Conservation (phyloP, 192 early-diverging fungal species). For the Thamnidium elegans region DNA sequence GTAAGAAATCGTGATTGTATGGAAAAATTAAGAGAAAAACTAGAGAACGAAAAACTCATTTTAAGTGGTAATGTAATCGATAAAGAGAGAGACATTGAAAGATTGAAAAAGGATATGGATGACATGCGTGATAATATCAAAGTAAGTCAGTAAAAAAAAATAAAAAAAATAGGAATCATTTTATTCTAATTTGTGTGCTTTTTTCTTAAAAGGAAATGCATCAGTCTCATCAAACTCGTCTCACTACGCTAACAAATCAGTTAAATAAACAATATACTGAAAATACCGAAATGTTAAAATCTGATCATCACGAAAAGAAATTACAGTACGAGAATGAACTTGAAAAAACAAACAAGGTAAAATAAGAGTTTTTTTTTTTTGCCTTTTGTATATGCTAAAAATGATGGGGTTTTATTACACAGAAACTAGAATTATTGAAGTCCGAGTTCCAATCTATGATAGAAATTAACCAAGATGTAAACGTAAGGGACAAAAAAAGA, state of each 20-base stretch:
- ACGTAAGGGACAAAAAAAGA: too few relatives aligned
- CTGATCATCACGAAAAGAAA: background rate
- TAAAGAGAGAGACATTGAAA: slow-evolving; percentile 12
- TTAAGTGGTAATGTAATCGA: background rate
- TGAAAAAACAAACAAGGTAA: slow-evolving; percentile 1
- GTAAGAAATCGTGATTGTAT: slow-evolving; percentile 14
- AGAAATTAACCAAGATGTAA: too few relatives aligned
- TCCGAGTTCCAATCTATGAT: too few relatives aligned
- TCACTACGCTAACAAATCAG: slow-evolving; percentile 24
- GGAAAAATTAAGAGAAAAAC: slow-evolving; percentile 24
- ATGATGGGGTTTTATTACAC: too few relatives aligned
- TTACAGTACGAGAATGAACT: background rate
- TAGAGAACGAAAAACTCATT: slow-evolving; percentile 16
- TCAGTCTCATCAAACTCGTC: slow-evolving; percentile 24
- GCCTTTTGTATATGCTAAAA: background rate
- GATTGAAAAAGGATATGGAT: slow-evolving; percentile 18
- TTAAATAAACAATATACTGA: slow-evolving; percentile 17
- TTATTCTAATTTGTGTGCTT: too few relatives aligned
- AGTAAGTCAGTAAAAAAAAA: background rate
- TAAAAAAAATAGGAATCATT: background rate
- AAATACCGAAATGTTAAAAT: slow-evolving; percentile 1
- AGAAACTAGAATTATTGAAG: background rate
- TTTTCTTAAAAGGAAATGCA: slow-evolving; percentile 17
- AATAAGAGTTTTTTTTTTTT: background rate
- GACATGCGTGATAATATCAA: slow-evolving; percentile 18